Evolutionary conservation across 495 filamentous ascomycete genomes (phyloP).

Genomic region (Penicillium samsonianum): DNA sequence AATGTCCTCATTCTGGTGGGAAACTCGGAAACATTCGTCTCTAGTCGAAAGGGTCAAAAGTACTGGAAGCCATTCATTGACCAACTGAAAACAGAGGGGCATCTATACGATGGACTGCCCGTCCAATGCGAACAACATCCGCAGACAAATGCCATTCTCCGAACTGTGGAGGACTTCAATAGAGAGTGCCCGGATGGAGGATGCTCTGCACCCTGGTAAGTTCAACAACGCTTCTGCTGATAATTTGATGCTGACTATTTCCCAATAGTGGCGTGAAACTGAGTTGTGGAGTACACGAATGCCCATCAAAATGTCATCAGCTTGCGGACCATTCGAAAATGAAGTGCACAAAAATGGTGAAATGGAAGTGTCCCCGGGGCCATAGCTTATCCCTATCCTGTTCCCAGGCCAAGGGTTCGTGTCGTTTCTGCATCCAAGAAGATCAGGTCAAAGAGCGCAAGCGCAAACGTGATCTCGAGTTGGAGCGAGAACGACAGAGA

Average conservation of each 20-base stretch:
- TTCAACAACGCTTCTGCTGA: neutral
- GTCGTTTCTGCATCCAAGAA: constrained; percentile 49
- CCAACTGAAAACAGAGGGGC: constrained; percentile 50
- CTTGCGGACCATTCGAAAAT: constrained; percentile 67
- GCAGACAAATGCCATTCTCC: constrained; percentile 46
- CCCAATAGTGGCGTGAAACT: constrained; percentile 52
- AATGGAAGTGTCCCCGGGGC: constrained; percentile 50
- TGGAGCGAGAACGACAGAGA: constrained; percentile 53
- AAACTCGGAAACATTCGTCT: constrained; percentile 66
- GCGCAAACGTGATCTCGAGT: constrained; percentile 51
- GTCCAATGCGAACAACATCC: constrained; percentile 69
- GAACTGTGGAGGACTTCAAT: constrained; percentile 57
- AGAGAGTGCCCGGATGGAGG: constrained; percentile 69
- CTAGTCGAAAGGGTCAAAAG: constrained; percentile 58
- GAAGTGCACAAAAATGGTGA: constrained; percentile 50
- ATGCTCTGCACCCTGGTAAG: constrained; percentile 67
- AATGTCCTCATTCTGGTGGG: constrained; percentile 71
- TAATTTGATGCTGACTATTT: constrained; percentile 2
- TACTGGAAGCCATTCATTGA: constrained; percentile 63
- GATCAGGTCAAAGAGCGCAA: constrained; percentile 38
- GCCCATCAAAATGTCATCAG: constrained; percentile 64
- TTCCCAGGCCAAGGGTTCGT: constrained; percentile 21
- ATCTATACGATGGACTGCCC: constrained; percentile 71
- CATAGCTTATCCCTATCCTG: constrained; percentile 52
- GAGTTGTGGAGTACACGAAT: constrained; percentile 63